Evolutionary conservation across 768 basidiomycete species (phyloP).

Genomic region (Boletellus sp.): DNA sequence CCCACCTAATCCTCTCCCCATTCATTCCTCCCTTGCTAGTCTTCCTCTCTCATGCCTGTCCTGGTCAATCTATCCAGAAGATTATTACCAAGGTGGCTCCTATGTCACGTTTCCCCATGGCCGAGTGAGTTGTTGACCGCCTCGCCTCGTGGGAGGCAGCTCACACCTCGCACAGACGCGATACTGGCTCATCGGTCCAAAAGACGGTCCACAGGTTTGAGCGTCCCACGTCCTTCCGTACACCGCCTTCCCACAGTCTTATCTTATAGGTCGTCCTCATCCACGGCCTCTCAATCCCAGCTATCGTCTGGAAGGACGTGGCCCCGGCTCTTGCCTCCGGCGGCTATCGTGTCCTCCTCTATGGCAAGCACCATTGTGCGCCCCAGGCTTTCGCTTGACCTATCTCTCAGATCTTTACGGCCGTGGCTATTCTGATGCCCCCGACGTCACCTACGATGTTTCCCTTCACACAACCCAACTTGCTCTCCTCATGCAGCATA

Average conservation of each 20-base stretch:
- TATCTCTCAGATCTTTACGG: conserved; percentile 66
- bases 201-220: conserved; percentile 60
- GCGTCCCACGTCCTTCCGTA: neutral
- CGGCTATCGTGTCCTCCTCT: conserved; percentile 73
- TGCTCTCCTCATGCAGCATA: conserved; percentile 77
- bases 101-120: conserved; percentile 69
- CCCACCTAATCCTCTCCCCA: conserved; percentile 46
- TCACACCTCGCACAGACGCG: conserved; percentile 44
- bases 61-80: conserved; percentile 72
- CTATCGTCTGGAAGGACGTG: conserved; percentile 75
- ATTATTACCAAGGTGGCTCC: conserved; percentile 56
- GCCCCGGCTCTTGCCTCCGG: conserved; percentile 57
- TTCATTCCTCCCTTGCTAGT: conserved; percentile 59
- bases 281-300: conserved; percentile 73
- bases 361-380: conserved; percentile 44
- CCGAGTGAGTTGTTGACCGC: conserved; percentile 39
- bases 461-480: conserved; percentile 70
- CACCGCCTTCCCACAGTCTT: conserved; percentile 1
- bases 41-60: conserved; percentile 52
- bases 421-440: conserved; percentile 80
- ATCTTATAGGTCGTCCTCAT: conserved; percentile 62
- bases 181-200: conserved; percentile 77
- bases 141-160: neutral
- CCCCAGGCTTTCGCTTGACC: conserved; percentile 1
- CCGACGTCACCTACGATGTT: conserved; percentile 62